Conservation (phyloP, 768 basidiomycete genomes). For the Boletales sp. region DNA sequence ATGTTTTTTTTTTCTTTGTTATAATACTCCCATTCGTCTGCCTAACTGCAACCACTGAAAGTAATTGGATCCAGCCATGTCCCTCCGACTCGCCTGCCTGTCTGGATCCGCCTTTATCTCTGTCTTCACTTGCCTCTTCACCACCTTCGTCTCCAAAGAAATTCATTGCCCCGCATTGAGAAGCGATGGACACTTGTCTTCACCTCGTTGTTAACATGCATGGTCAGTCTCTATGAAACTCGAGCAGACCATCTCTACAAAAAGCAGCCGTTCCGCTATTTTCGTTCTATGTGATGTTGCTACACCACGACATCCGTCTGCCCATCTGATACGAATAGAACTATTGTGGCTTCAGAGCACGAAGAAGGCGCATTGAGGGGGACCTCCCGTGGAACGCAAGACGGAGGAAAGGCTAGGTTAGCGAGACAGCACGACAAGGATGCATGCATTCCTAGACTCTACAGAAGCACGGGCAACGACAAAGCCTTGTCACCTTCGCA, state of each 20-base stretch:
- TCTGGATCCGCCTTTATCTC: slow-evolving; percentile 23
- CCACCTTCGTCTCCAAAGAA: slow-evolving; percentile 10
- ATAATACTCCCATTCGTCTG: slow-evolving; percentile 26
- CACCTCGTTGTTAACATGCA: slow-evolving; percentile 38
- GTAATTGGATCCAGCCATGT: slow-evolving; percentile 23
- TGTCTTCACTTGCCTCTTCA: background rate
- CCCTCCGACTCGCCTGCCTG: slow-evolving; percentile 23
- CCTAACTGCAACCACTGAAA: slow-evolving; percentile 31
- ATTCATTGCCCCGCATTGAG: slow-evolving; percentile 36
- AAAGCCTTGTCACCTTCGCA: slow-evolving; percentile 41
- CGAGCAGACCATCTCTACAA: slow-evolving; percentile 44
- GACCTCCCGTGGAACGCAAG: slow-evolving; percentile 67
- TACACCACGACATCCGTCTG: slow-evolving; percentile 56
- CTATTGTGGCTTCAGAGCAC: slow-evolving; percentile 22
- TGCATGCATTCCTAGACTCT: slow-evolving; percentile 37
- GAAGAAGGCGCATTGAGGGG: slow-evolving; percentile 34
- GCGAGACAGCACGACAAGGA: slow-evolving; percentile 76
- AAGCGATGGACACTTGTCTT: slow-evolving; percentile 36
- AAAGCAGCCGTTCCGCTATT: slow-evolving; percentile 47
- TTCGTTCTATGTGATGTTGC: slow-evolving; percentile 43
- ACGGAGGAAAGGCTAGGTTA: slow-evolving; percentile 59
- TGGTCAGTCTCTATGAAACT: slow-evolving; percentile 50
- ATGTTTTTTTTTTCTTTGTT: background rate
- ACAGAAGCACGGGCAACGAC: slow-evolving; percentile 52
- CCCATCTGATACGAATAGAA: slow-evolving; percentile 46